A percentile compares a stretch with the other conserved stretches of the same genome.
phyloP scores from a whole-genome alignment of 805 yeast species.

The Pichia nanzhaoensis region DNA sequence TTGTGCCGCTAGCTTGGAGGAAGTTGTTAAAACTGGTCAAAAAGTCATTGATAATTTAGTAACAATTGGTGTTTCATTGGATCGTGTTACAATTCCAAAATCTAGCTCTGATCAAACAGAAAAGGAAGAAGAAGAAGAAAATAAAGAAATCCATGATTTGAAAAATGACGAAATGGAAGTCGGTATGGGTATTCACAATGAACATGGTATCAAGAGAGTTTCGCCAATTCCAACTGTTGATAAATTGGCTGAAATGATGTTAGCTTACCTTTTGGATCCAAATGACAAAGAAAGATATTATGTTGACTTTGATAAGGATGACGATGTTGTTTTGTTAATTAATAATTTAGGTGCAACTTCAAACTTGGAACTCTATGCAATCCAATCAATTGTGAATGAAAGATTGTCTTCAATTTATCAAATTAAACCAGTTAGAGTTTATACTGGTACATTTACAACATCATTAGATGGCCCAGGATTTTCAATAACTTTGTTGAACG shows the following conservation, averaged over 20 bases:
- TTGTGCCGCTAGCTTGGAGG: constrained; percentile 37
- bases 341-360: constrained; percentile 92
- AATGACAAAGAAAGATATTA: constrained; percentile 74
- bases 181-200: constrained; percentile 96
- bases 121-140: constrained; percentile 27
- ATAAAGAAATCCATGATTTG: constrained; percentile 36
- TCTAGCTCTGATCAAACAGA: constrained; percentile 16
- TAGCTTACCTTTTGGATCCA: constrained; percentile 52
- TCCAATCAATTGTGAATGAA: constrained; percentile 52
- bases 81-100: constrained; percentile 88
- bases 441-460: constrained; percentile 77
- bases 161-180: constrained; percentile 67
- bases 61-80: constrained; percentile 85
- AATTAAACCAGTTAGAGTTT: constrained; percentile 59
- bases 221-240: constrained; percentile 67
- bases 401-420: constrained; percentile 45
- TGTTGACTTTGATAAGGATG: constrained; percentile 52
- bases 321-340: constrained; percentile 64
- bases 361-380: constrained; percentile 66
- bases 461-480: constrained; percentile 92
- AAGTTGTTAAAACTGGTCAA: constrained; percentile 53
- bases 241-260: constrained; percentile 50
- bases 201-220: constrained; percentile 69
- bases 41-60: constrained; percentile 60
- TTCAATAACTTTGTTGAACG: constrained; percentile 74